Base-by-base conservation (phyloP, 2,329 filamentous ascomycete genomes). In the Sporothrix dimorphospora region DNA sequence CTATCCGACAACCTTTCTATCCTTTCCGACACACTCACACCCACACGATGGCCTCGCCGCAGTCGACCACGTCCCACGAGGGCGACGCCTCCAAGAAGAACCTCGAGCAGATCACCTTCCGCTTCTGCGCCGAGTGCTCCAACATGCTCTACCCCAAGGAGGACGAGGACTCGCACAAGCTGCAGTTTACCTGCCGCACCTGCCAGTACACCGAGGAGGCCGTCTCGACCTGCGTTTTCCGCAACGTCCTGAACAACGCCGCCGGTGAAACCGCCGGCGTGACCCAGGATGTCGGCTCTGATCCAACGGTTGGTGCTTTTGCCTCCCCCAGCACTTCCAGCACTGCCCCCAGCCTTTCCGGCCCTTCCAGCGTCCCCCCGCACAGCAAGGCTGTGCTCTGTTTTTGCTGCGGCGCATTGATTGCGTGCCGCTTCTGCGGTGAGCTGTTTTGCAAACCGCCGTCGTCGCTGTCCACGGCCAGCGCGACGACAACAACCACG, bases 111-210 rank as follows among this genome's bases (percentile, higher is more conserved):
- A 94, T 98, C 82, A 94, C 93, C 65, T 99, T 98, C 83, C 92
- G 93, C 79, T 99, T 99, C 87, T 99, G 96, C 86, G 94, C 94
- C 78, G 96, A 99, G 87, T 99, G 96, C 85, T 97, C 94, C 78
- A 99, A 99, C 86, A 92, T 99, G 88, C 87, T 99, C 71, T 98
- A 98, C 80, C 96, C 96, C 68, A 96, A 97, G 83, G 97, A 99
- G 85, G 94, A 99, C 82, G 90, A 91, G 75, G 86, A 91, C 74
- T 90, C 90, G 74, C 93, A 93, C 84, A 91, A 90, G 78, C 90
- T 99, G 77, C 92, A 97, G 85, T 99, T 97, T 83, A 94, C 93
- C 75, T 99, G 96, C 86, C 93, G 95, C 78, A 98, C 94, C 72
- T 99, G 96, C 85, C 91, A 94, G 80, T 97, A 94, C 83, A 93